phyloP scores from a whole-genome alignment of 2,329 filamentous ascomycete genomes.

The Colletotrichum sansevieriae region DNA sequence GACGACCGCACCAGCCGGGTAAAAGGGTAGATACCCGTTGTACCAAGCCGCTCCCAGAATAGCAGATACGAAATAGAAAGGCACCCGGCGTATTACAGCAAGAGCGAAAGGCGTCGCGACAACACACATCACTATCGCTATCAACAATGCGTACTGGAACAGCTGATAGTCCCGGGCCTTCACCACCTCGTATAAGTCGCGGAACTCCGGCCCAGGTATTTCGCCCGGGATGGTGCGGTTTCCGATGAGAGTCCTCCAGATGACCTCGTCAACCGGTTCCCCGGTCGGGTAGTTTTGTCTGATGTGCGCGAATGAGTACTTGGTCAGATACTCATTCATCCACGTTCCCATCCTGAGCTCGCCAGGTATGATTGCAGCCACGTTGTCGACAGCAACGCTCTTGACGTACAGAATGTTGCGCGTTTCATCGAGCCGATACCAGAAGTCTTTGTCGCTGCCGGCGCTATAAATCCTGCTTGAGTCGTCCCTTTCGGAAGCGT shows the following conservation, averaged over 20 bases:
- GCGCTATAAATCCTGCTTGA: neutral
- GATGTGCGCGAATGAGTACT: neutral
- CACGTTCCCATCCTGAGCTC: neutral
- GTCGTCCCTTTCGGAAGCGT: neutral
- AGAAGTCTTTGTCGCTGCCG: constrained; percentile 6
- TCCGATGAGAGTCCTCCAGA: constrained; percentile 23
- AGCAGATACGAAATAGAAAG: neutral
- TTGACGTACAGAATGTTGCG: neutral
- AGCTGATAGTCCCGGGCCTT: neutral
- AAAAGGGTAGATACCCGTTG: neutral
- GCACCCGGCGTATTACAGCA: neutral
- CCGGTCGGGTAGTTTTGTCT: neutral
- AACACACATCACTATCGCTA: neutral
- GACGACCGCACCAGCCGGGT: neutral
- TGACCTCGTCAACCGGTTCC: constrained; percentile 7
- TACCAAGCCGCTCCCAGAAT: neutral
- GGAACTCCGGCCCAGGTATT: neutral
- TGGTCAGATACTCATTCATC: constrained; percentile 2
- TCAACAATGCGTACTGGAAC: neutral
- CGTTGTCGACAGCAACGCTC: neutral
- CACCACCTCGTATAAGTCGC: neutral
- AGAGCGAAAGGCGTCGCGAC: neutral
- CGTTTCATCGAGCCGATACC: neutral
- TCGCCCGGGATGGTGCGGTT: constrained; percentile 5
- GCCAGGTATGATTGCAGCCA: constrained; percentile 2